Base-by-base conservation (phyloP, 192 early-diverging fungal species). In the Dissophora globulifera region DNA sequence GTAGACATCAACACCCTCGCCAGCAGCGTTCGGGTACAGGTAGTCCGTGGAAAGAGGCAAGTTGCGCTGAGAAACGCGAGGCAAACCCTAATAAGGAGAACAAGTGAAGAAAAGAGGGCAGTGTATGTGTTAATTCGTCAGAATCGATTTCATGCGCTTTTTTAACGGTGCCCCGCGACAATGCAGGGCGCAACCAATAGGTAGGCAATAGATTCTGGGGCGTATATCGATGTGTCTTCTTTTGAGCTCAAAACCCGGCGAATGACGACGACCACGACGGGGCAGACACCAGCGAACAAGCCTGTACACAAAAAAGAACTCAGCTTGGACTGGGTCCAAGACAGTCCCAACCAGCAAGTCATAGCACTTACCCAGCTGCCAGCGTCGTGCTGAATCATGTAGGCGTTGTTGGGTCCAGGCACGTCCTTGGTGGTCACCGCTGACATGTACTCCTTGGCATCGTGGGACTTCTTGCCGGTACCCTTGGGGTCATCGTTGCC, bases 1-100 rank as follows among this genome's bases (percentile, higher is more conserved):
- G 67, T 90, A 92, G 58, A 82, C 84, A 31, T 80, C 82, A 27
- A 90, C 79, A 40, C 84, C 85, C 48, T 78, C 38, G 26, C 91
- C 91, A 23, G 89, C 90, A 7, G 82, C 58, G 58, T 78, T 82
- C 4, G 86, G 89, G 67, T 88, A 92, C 22, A 47, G 30, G 66
- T 79, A 87, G 26, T 74, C 64, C 10, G 78, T 79, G 23, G 59
- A 17, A 8, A 86, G 59, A 22, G 89, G 89, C 12, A 87, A 76
- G 25, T 78, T 53, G 22, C 72, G 53, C 68, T 84, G 71, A 33
- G 74, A 70, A 2, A 84, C 78, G 1, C 84, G 62, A 38, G 79
- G 55, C 0, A 89, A 52, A 47, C 87, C 87, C 87, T 86, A 69
- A 16, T 66, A 32, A 30, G 31, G 27, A 50, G 55, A 48, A 46